A percentile compares a stretch with the other conserved stretches of the same genome.
Evolutionary conservation across 805 yeast genomes (phyloP).

Genomic region (Wickerhamiella sergipiensis): DNA sequence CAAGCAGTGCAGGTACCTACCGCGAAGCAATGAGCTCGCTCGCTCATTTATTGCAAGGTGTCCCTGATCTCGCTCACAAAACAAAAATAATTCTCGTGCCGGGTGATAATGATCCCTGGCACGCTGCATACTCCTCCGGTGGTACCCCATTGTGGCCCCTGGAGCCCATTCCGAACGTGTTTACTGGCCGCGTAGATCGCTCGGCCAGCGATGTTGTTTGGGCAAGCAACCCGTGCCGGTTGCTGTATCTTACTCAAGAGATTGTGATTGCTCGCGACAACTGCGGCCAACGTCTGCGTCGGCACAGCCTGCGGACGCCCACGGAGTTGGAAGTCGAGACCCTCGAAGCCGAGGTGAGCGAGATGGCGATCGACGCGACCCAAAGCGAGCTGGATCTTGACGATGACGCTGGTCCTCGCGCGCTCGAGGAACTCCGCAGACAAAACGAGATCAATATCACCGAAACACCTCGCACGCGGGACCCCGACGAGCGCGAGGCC

Average conservation of each 20-base stretch:
- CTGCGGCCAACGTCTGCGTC: slow-evolving; percentile 49
- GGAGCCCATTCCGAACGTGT: slow-evolving; percentile 52
- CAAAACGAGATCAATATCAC: neutral
- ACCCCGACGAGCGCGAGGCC: slow-evolving; percentile 22
- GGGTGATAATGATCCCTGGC: slow-evolving; percentile 92
- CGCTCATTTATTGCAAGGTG: slow-evolving; percentile 49
- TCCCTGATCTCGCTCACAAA: slow-evolving; percentile 36
- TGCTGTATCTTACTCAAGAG: slow-evolving; percentile 75
- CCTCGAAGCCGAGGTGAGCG: slow-evolving; percentile 17
- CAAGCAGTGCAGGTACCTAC: slow-evolving; percentile 36
- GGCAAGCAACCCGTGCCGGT: slow-evolving; percentile 66
- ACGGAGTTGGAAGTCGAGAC: slow-evolving; percentile 15
- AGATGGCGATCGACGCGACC: neutral
- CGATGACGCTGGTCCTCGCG: slow-evolving; percentile 1
- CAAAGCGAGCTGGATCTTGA: neutral
- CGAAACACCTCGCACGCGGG: neutral
- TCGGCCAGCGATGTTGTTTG: slow-evolving; percentile 37
- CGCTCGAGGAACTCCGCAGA: neutral
- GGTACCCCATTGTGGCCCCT: slow-evolving; percentile 51
- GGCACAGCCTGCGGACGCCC: slow-evolving; percentile 39
- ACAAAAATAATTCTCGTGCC: slow-evolving; percentile 66
- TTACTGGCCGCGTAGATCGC: slow-evolving; percentile 53
- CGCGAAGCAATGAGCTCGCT: slow-evolving; percentile 55
- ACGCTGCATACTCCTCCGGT: slow-evolving; percentile 52
- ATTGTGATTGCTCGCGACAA: slow-evolving; percentile 64